These are phyloP conservation scores for Xylariales sp. DNA, from an alignment of 2,329 filamentous ascomycete species.

Conservation along the genomic window DNA sequence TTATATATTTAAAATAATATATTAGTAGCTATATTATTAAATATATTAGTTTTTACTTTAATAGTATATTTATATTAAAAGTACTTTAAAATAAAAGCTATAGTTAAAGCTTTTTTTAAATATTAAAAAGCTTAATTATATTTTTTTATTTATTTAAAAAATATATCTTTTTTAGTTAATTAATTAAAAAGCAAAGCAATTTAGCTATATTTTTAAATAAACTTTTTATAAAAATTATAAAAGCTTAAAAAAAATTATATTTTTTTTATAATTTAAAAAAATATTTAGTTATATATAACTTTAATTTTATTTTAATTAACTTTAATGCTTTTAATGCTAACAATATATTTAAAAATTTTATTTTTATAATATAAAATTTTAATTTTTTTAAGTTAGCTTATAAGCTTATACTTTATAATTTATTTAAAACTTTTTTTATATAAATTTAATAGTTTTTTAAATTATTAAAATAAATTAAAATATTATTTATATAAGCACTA, in stretches of 20 bases:
- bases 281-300: background rate
- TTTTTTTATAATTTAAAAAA: background rate
- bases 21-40: background rate
- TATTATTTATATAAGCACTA: background rate
- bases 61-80: background rate
- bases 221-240: constrained; percentile 4
- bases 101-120: background rate
- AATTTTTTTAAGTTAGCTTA: background rate
- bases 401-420: too few relatives aligned
- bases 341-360: too few relatives aligned
- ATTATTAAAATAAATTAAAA: constrained; percentile 3
- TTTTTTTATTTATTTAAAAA: background rate
- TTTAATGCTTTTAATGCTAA: background rate
- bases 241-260: background rate
- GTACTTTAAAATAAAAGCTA: background rate
- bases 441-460: background rate
- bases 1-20: background rate
- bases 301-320: background rate
- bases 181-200: background rate
- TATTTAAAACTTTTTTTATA: too few relatives aligned
- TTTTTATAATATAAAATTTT: background rate
- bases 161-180: background rate
- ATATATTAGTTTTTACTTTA: background rate
- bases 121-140: background rate
- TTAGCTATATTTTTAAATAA: constrained; percentile 6